Evolutionary conservation across 2,329 filamentous ascomycete genomes (phyloP).

Genomic region (Pezicula carpinea): DNA sequence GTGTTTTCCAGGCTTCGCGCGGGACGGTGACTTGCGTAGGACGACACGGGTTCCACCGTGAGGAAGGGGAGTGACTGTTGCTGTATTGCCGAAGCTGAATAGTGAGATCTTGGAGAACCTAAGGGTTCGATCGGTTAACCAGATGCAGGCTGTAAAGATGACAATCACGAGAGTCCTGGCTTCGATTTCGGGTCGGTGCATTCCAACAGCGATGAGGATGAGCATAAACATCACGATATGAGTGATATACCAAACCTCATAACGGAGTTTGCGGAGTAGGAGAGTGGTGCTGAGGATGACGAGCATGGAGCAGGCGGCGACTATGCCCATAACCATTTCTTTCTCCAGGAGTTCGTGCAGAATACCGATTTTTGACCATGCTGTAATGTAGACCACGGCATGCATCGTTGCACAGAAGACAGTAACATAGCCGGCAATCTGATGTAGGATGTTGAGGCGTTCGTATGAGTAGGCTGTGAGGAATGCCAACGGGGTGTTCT

Average conservation of each 20-base stretch:
- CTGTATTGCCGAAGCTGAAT: conserved; percentile 46
- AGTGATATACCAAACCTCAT: conserved; percentile 51
- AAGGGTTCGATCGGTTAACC: conserved; percentile 46
- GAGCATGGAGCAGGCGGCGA: conserved; percentile 41
- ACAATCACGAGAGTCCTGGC: conserved; percentile 37
- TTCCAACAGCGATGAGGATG: conserved; percentile 41
- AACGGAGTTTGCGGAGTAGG: conserved; percentile 37
- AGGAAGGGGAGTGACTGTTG: conserved; percentile 47
- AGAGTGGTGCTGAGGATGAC: conserved; percentile 40
- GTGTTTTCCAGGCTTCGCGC: conserved; percentile 51
- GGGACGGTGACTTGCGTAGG: conserved; percentile 42
- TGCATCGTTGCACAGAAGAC: conserved; percentile 44
- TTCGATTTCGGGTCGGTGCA: conserved; percentile 46
- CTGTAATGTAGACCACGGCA: conserved; percentile 36
- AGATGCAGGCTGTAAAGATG: conserved; percentile 40
- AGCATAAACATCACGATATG: conserved; percentile 47
- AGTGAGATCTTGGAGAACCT: conserved; percentile 39
- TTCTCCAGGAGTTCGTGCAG: conserved; percentile 30
- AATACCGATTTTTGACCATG: conserved; percentile 22
- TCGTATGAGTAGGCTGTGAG: conserved; percentile 53
- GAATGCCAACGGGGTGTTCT: conserved; percentile 53
- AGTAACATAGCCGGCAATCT: conserved; percentile 45
- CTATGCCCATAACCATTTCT: conserved; percentile 43
- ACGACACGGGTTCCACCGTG: conserved; percentile 51
- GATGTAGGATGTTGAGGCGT: conserved; percentile 53